These are phyloP conservation scores for Drechmeria coniospora DNA, from an alignment of 2,329 filamentous ascomycete species.

Conservation along the genomic window DNA sequence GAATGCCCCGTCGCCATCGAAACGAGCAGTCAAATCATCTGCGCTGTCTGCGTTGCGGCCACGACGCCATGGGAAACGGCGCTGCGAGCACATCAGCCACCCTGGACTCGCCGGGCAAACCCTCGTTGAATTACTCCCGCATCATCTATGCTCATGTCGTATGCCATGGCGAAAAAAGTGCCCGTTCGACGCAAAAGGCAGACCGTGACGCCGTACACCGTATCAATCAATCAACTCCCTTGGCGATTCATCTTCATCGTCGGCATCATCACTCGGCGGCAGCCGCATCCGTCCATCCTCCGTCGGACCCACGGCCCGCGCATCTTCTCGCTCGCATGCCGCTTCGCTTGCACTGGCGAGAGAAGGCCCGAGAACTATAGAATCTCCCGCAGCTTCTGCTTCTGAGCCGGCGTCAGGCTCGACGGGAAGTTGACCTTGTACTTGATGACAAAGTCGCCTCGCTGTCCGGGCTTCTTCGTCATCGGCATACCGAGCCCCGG, in stretches of 20 bases:
- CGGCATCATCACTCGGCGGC: constrained; percentile 1
- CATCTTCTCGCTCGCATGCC: neutral
- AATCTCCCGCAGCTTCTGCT: constrained; percentile 65
- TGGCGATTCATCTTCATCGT: constrained; percentile 2
- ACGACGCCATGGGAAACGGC: too few species aligned
- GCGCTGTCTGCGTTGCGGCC: too few species aligned
- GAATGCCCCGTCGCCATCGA: too few species aligned
- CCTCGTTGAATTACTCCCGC: too few species aligned
- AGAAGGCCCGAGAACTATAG: too few species aligned
- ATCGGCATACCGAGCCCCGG: constrained; percentile 88
- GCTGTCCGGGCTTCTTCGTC: constrained; percentile 70
- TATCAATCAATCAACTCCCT: constrained; percentile 1
- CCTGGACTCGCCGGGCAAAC: too few species aligned
- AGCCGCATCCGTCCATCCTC: neutral
- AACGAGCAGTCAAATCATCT: too few species aligned
- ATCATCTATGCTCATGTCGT: constrained; percentile 1
- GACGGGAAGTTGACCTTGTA: constrained; percentile 91
- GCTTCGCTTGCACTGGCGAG: too few species aligned
- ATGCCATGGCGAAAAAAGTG: constrained; percentile 2
- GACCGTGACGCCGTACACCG: constrained; percentile 6
- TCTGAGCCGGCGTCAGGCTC: constrained; percentile 60
- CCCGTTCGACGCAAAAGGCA: neutral
- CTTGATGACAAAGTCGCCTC: constrained; percentile 77
- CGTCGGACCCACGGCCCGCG: neutral
- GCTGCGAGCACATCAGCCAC: too few species aligned